Conservation (phyloP, 768 basidiomycete species). For the Tephrocybe sp. region DNA sequence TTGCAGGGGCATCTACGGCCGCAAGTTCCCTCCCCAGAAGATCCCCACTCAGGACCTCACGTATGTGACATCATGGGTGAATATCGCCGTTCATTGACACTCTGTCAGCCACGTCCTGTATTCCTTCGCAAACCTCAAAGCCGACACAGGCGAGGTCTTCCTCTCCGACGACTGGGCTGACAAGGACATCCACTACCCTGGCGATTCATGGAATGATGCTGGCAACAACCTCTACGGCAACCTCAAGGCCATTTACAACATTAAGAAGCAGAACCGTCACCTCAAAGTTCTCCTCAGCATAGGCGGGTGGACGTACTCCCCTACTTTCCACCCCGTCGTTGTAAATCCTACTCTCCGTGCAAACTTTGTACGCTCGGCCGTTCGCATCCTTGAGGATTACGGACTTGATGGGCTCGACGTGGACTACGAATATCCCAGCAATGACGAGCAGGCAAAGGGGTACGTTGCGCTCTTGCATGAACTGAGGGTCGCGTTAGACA, state of each 20-base stretch:
- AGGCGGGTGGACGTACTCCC: conserved; percentile 94
- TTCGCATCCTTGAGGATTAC: conserved; percentile 84
- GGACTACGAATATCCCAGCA: conserved; percentile 91
- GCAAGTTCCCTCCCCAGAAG: conserved; percentile 83
- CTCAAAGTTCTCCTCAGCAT: conserved; percentile 84
- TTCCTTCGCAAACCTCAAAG: conserved; percentile 86
- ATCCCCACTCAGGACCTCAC: conserved; percentile 87
- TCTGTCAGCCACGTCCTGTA: conserved; percentile 76
- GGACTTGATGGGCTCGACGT: conserved; percentile 91
- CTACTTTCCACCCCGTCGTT: conserved; percentile 83
- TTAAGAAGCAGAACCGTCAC: conserved; percentile 84
- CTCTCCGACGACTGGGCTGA: conserved; percentile 94
- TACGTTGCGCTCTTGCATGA: conserved; percentile 82
- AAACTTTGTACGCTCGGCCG: conserved; percentile 77
- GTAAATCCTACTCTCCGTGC: conserved; percentile 56
- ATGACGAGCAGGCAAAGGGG: conserved; percentile 72
- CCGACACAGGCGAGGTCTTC: conserved; percentile 82
- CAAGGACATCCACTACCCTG: conserved; percentile 94
- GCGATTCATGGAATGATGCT: conserved; percentile 91
- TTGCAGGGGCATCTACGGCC: conserved; percentile 88
- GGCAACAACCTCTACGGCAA: conserved; percentile 95
- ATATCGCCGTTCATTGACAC: conserved; percentile 8
- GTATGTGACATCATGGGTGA: conserved; percentile 39
- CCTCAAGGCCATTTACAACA: conserved; percentile 87
- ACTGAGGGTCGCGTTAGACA: conserved; percentile 71